Conservation (phyloP, 2,329 filamentous ascomycete genomes). For the Chrysosporium keratinophilum region DNA sequence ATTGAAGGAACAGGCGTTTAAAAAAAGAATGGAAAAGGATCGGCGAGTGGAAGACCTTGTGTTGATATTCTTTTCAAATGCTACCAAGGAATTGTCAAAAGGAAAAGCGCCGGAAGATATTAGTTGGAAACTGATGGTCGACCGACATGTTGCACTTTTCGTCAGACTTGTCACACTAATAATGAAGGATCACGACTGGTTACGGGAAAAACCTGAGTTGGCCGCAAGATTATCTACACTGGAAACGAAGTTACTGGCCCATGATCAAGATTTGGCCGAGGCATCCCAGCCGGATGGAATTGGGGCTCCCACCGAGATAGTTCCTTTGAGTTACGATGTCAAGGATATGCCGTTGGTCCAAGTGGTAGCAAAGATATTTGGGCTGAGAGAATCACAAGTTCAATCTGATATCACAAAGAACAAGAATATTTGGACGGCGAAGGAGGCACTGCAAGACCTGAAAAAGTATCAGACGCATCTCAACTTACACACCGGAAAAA, state of each 20-base stretch:
- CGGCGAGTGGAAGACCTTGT: slow-evolving; percentile 84
- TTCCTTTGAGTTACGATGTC: slow-evolving; percentile 79
- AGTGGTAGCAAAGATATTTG: slow-evolving; percentile 76
- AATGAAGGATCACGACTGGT: slow-evolving; percentile 72
- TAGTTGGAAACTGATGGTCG: slow-evolving; percentile 81
- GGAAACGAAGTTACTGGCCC: slow-evolving; percentile 86
- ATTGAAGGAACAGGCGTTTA: slow-evolving; percentile 78
- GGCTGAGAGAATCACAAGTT: slow-evolving; percentile 63
- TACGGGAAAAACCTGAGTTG: slow-evolving; percentile 74
- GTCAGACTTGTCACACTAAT: slow-evolving; percentile 74
- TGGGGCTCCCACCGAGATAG: slow-evolving; percentile 61
- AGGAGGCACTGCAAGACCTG: slow-evolving; percentile 78
- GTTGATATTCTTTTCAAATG: slow-evolving; percentile 90
- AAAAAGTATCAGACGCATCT: slow-evolving; percentile 88
- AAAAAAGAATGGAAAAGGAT: slow-evolving; percentile 88
- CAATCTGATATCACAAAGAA: slow-evolving; percentile 81
- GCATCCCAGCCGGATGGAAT: slow-evolving; percentile 48
- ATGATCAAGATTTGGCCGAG: slow-evolving; percentile 77
- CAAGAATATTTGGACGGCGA: slow-evolving; percentile 75
- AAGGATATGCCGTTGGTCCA: slow-evolving; percentile 95
- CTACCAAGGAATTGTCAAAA: slow-evolving; percentile 80
- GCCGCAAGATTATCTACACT: slow-evolving; percentile 66
- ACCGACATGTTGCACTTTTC: slow-evolving; percentile 89
- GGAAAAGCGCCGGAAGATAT: slow-evolving; percentile 69
- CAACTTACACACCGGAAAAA: slow-evolving; percentile 65